phyloP scores from a whole-genome alignment of 352 stramenopile species.

The Globisporangium lucens region DNA sequence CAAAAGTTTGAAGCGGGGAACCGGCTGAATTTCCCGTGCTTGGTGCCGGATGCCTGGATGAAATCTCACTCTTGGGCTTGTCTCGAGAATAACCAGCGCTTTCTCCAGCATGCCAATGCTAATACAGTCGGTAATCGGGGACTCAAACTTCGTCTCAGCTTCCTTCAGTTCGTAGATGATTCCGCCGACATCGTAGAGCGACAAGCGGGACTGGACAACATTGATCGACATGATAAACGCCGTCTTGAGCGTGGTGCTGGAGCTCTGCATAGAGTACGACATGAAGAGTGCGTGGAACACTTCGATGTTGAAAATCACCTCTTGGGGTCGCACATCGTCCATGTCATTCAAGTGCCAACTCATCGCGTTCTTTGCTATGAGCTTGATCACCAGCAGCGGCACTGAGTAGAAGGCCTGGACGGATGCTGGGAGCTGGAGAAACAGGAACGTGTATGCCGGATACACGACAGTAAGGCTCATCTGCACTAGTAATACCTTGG shows the following conservation, averaged over 20 bases:
- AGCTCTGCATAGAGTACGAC: not conserved
- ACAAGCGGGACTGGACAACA: not conserved
- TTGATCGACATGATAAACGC: not conserved
- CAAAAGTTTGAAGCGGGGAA: too few species aligned
- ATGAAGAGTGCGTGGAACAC: conserved; percentile 3
- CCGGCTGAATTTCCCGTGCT: not conserved
- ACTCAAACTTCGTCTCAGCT: not conserved
- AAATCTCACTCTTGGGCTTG: not conserved
- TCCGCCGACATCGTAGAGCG: not conserved
- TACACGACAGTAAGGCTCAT: conserved; percentile 2
- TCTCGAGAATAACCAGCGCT: not conserved
- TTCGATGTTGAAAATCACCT: conserved; percentile 4
- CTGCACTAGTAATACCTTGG: not conserved
- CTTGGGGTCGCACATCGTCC: not conserved
- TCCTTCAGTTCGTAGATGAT: not conserved
- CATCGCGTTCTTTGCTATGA: not conserved
- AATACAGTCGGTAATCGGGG: too few species aligned
- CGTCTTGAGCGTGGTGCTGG: not conserved
- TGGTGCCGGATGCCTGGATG: not conserved
- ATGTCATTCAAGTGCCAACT: not conserved
- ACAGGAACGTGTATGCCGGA: conserved; percentile 1
- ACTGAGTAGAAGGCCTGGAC: not conserved
- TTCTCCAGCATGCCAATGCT: not conserved
- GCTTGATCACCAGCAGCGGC: not conserved
- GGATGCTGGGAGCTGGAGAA: not conserved